Base-by-base conservation (phyloP, 2,329 filamentous ascomycete genomes). In the Penicillium aurantiogriseum region DNA sequence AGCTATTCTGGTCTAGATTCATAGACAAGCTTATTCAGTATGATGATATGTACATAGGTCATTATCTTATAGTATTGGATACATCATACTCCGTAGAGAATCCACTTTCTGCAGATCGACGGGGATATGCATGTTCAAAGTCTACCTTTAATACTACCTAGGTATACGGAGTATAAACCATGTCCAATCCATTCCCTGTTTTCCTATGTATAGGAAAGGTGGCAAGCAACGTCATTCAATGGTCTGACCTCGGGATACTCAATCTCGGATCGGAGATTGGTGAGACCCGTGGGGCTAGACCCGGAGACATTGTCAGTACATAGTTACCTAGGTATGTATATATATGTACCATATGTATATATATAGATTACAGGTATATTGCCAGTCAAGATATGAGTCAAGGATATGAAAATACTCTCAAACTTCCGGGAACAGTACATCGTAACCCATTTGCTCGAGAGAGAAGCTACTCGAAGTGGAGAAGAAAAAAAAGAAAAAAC, bases 101-200 rank as follows among this genome's bases (percentile, higher is more conserved):
- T 23, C 53, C 53, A 56, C 47, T 51, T 31, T 51, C 21, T 23
- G 36, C 19, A 10, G 53, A 56, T 56, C 53, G 47, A 35, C 11
- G 25, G 36, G 31, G 38, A 51, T 36, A 55, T 51, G 53, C 52
- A 54, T 29, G 23, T 15, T 38, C 23, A 54, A 54, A 1, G 23
- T 38, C 17, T n/a, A 19, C 5, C 8, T n/a, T 23, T 23, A 23
- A 23, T 23, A 23, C 23, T 23, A 23, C 21, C 21, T 21, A 21
- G 21, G 21, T 21, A 21, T 21, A 23, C 23, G 23, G 23, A 23
- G 23, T 23, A 23, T 21, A 21, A 21, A 21, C 21, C 29, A 31
- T 31, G 31, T 33, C 23, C 25, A 15, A 46, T 17, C 8, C 10
- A 7, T 15, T 15, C 23, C 35, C 35, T 21, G n/a, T n/a, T 40